Base-by-base conservation (phyloP, 2,329 filamentous ascomycete genomes). In the Aplosporella prunicola region DNA sequence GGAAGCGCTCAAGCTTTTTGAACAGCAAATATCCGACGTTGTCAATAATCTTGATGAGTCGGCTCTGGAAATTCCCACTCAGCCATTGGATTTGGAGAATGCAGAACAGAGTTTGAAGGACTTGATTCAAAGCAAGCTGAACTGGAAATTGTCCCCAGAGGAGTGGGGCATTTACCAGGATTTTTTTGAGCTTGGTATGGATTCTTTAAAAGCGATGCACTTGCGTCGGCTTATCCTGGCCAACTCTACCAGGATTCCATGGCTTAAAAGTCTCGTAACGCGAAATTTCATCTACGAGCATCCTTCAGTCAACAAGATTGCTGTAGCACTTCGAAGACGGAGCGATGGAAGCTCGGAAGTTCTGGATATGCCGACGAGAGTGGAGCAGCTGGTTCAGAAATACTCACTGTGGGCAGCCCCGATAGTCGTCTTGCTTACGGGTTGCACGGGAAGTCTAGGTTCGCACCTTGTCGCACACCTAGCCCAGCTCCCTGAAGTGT, bases 171-270 rank as follows among this genome's bases (percentile, higher is more conserved):
- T 3, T 3, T 20, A 44, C 7, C 39, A 35, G n/a, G 33, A 35
- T 7, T n/a, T 35, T 3, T 65, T 66, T 32, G 47, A 47, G 2
- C 47, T 53, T 2, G 63, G 63, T 0, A 48, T 65, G 24, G 61
- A 66, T 42, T 66, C 63, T 0, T 45, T 67, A 20, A 57, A 63
- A 15, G 56, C 65, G 3, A 44, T 48, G 13, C 44, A 38, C 5
- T 25, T 54, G 14, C 5, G 20, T 33, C 3, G 30, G 5, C 23
- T 28, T 4, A 2, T 16, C n/a, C 4, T 39, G n/a, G 27, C 30
- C 11, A 16, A 22, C 1, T 11, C 33, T 4, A 2, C 23, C 3
- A n/a, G n/a, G n/a, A n/a, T 29, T 16, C 27, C 6, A 29, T n/a
- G n/a, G n/a, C n/a, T n/a, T n/a, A n/a, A n/a, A n/a, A n/a, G n/a